Evolutionary conservation across 371 early-diverging fungal genomes (phyloP), one percentile per base, ranked within the genome.

Genomic region (Homolaphlyctis polyrhiza): DNA sequence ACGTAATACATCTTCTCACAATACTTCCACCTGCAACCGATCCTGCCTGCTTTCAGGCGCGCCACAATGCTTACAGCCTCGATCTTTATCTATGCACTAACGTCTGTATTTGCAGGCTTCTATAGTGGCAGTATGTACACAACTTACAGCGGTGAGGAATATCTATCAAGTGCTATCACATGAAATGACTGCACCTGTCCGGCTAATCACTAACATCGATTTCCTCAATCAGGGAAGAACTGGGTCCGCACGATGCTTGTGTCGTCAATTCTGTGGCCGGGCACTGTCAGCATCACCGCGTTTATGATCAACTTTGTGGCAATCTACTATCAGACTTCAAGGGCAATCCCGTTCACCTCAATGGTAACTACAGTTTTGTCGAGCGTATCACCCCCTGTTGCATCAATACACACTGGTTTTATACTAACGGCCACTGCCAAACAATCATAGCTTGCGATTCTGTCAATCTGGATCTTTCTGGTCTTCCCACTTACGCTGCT

Each of bases 61-160:
- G 87, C 90, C 0, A 87, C 86, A 3, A 89, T 91, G n/a, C 67
- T 93, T 60, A 90, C 91, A 0, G 86, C 88, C 0, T 78, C 89
- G 33, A 86, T 93, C 35, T 91, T 93, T 65, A 70, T 91, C 27
- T 93, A 91, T 70, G 89, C 92, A 0, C 67, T 90, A 18, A 89
- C 87, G 2, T 87, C 91, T 1, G 75, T 83, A 48, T 71, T 90
- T 29, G 74, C 86, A 27, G 93, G 91, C 5, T 91, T 86, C 69
- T 82, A 83, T 23, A 83, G 86, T 35, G 86, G 87, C 1, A 75
- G 86, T 35, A 86, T 83, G 63, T 92, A 88, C 68, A 71, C 83
- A n/a, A 75, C 80, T 34, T 88, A 90, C 62, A 87, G 87, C 29
- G 92, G 88, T 72, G 25, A 55, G 64, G 50, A 29, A 58, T 36